Base-by-base conservation (phyloP, 208 protist species). In the Endotrypanum monterogeii region DNA sequence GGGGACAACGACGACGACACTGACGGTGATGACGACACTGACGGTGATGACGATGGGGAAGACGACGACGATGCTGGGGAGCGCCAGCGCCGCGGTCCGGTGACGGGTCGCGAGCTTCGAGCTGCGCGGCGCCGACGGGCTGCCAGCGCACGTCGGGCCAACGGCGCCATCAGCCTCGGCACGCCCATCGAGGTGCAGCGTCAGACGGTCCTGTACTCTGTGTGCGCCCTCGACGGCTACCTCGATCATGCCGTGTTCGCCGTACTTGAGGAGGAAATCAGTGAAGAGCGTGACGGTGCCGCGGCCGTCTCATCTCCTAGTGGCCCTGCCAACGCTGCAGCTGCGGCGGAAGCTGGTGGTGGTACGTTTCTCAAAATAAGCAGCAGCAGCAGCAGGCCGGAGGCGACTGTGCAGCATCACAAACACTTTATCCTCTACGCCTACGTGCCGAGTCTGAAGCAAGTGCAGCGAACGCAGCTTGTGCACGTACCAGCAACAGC, bases 401-500 rank as follows among this genome's bases (percentile, higher is more conserved):
- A 25, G 44, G 28, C 56, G 18, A n/a, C 28, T 2, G 48, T 62
- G 2, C 32, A 50, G 25, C 72, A 62, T 20, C 77, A 83, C 46
- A 98, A 98, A 74, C 67, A 85, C 35, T 84, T 99, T 7, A 91
- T 97, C 3, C 98, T 97, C 61, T 99, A 99, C 83, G 98, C 99
- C 77, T 97, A 99, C 62, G 98, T 99, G 73, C 82, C 99, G 32
- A 98, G 98, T 55, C 87, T 99, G 16, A 99, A 99, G 72, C 98
- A 99, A 84, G 99, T 99, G 3, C 95, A 99, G 52, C 94, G 98
- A 54, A 99, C 99, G 65, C 95, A 94, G 83, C 88, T 90, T 39
- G 89, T 98, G 30, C 78, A 92, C 46, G 83, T 99, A 9, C 96
- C 98, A 18, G 35, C 82, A 8, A 96, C 87, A 23, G 86, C 99